Conservation (phyloP, 2,329 filamentous ascomycete species). For the Zymoseptoria brevis region DNA sequence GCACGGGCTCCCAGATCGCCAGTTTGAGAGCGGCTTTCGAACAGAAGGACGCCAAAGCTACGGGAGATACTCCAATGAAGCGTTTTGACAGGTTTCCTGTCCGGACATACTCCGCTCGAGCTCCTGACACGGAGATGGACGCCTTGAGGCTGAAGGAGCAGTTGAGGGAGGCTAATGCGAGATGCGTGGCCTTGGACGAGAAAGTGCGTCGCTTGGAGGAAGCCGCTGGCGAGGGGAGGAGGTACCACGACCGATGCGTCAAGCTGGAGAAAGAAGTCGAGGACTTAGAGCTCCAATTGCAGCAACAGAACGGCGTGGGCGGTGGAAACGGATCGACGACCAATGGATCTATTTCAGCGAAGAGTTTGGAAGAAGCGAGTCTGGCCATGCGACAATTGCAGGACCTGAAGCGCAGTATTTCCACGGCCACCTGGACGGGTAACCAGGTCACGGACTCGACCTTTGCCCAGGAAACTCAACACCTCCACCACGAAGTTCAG, state of each 20-base stretch:
- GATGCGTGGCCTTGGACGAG: conserved; percentile 10
- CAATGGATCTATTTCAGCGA: conserved; percentile 2
- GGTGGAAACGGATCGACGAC: conserved; percentile 9
- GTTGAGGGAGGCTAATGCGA: conserved; percentile 6
- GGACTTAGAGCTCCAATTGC: conserved; percentile 4
- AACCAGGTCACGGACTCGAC: conserved; percentile 59
- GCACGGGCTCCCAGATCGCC: conserved; percentile 24
- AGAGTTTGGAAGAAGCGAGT: conserved; percentile 14
- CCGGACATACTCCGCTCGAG: neutral
- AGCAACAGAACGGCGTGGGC: conserved; percentile 11
- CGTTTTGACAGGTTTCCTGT: conserved; percentile 11
- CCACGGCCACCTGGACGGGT: conserved; percentile 55
- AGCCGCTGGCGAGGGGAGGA: conserved; percentile 1
- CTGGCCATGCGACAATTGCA: conserved; percentile 48
- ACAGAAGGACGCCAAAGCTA: conserved; percentile 7
- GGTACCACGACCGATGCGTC: conserved; percentile 15
- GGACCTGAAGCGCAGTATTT: conserved; percentile 65
- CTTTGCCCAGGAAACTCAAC: conserved; percentile 52
- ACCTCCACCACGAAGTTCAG: conserved; percentile 59
- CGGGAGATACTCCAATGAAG: conserved; percentile 1
- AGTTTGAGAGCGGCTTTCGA: conserved; percentile 24
- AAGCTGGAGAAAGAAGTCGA: conserved; percentile 14
- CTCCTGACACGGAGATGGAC: conserved; percentile 5
- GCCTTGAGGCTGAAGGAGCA: conserved; percentile 9
- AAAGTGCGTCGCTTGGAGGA: conserved; percentile 14